Evolutionary conservation across 202 grass and related monocot genomes (phyloP).

Genomic region (Panicum hallii): DNA sequence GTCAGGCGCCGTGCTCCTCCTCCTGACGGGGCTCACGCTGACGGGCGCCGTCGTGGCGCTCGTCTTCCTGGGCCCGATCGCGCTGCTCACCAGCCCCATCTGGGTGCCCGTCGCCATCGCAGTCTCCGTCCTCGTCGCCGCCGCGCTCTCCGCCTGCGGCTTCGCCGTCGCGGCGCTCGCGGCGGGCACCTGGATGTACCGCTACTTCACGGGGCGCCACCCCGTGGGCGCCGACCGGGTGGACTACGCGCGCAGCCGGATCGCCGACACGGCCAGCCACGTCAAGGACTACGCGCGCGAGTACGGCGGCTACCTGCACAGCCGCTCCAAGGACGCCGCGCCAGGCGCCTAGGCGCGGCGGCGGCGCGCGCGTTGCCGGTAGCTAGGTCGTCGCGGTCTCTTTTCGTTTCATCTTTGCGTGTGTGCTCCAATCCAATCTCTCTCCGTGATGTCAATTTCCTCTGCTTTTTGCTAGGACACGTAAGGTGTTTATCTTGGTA

Average conservation of each 20-base stretch:
- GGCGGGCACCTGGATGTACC: conserved; percentile 74
- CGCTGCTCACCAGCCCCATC: conserved; percentile 84
- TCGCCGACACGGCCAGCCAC: conserved; percentile 73
- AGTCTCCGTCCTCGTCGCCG: conserved; percentile 53
- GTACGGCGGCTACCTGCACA: conserved; percentile 77
- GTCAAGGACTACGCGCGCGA: conserved; percentile 87
- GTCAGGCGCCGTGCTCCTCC: conserved; percentile 71
- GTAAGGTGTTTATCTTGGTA: background rate
- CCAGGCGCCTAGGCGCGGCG: conserved; percentile 60
- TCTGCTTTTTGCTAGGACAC: background rate
- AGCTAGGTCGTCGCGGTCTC: background rate
- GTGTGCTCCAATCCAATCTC: background rate
- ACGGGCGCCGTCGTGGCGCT: conserved; percentile 67
- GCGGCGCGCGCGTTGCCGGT: background rate
- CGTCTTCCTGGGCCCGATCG: conserved; percentile 71
- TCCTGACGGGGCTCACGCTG: conserved; percentile 71
- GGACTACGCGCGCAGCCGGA: conserved; percentile 83
- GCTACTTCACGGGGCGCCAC: conserved; percentile 79
- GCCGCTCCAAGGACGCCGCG: conserved; percentile 85
- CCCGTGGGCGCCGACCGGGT: conserved; percentile 79
- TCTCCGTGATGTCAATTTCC: background rate
- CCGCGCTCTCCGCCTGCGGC: conserved; percentile 61
- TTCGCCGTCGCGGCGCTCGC: conserved; percentile 57
- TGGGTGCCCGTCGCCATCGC: conserved; percentile 71
- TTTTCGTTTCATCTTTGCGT: background rate